Evolutionary conservation across 768 basidiomycete species (phyloP), one percentile per base, ranked within the genome.

Genomic region (Rubroboletus pulcherrimus): DNA sequence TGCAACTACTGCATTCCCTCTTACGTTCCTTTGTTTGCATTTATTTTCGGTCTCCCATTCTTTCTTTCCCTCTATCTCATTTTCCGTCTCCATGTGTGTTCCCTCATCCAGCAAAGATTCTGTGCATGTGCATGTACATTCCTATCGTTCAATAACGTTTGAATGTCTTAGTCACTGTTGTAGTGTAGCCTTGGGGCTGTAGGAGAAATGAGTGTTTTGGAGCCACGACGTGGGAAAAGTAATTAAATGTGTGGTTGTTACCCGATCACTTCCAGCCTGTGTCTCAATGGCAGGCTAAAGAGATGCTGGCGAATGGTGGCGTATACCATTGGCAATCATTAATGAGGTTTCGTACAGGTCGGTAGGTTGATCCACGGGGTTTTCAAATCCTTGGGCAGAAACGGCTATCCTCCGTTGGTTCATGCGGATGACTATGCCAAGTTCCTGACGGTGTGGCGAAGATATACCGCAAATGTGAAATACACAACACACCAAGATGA

Each of bases 51-150:
- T 54, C 45, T 26, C 49, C 34, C 51, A 34, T 52, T 54, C 49
- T 30, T 60, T 49, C 54, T 40, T 44, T 54, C 11, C 46, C 41
- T 52, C 29, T 26, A 43, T 39, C 54, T 66, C 39, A 38, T 54
- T 49, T 41, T 51, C 45, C 11, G 49, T 56, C 37, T 34, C 30
- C 50, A 39, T 55, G 45, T 59, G 58, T 59, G 45, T 47, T 50
- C 42, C 49, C 39, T 49, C 59, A 64, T 68, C 50, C 58, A 48
- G 50, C 56, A 54, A 63, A 51, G 60, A 57, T 60, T 55, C 49
- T 55, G 63, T 62, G 59, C 67, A 64, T 58, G 58, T 59, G 57
- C 62, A 64, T 64, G 55, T 67, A 54, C 63, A 68, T 56, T 65
- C 56, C 58, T 65, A 55, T 60, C 58, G 61, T 66, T 58, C 61